These are phyloP conservation scores for Boletus speciosus DNA, from an alignment of 768 basidiomycete species.

Conservation along the genomic window DNA sequence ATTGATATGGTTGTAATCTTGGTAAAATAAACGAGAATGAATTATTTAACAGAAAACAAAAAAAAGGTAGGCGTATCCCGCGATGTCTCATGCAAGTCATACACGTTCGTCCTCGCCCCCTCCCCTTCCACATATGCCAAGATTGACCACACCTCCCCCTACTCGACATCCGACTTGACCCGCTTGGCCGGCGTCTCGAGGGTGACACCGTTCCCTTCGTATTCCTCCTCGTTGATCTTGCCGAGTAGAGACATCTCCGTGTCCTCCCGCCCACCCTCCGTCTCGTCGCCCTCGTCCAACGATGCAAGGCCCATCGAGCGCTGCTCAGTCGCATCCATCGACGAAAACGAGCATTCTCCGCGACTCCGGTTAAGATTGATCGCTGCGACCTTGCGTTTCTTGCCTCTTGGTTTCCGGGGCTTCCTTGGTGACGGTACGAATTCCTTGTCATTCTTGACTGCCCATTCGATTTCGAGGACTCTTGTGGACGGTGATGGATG, in stretches of 20 bases:
- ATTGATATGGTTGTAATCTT: slow-evolving; percentile 22
- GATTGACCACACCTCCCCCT: background rate
- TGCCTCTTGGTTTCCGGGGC: slow-evolving; percentile 32
- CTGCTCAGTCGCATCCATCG: slow-evolving; percentile 7
- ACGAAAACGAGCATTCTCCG: slow-evolving; percentile 16
- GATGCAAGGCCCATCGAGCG: slow-evolving; percentile 18
- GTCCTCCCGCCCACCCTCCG: slow-evolving; percentile 22
- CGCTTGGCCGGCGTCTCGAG: slow-evolving; percentile 29
- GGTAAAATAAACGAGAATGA: slow-evolving; percentile 9
- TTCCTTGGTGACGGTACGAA: slow-evolving; percentile 58
- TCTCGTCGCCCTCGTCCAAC: slow-evolving; percentile 40
- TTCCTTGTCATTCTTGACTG: slow-evolving; percentile 57
- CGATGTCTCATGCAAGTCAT: background rate
- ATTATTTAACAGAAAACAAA: background rate
- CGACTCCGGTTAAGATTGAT: slow-evolving; percentile 9
- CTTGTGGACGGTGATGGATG: slow-evolving; percentile 32
- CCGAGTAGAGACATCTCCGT: slow-evolving; percentile 11
- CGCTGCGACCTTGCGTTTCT: slow-evolving; percentile 30
- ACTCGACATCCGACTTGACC: slow-evolving; percentile 21
- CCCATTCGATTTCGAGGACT: slow-evolving; percentile 81
- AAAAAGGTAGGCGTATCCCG: background rate
- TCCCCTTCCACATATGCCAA: background rate
- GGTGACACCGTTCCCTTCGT: slow-evolving; percentile 19
- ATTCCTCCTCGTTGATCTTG: slow-evolving; percentile 28
- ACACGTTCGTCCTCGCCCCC: background rate